Conservation (phyloP, 108 stramenopile species). For the Pseudonitzschia delicatissima region DNA sequence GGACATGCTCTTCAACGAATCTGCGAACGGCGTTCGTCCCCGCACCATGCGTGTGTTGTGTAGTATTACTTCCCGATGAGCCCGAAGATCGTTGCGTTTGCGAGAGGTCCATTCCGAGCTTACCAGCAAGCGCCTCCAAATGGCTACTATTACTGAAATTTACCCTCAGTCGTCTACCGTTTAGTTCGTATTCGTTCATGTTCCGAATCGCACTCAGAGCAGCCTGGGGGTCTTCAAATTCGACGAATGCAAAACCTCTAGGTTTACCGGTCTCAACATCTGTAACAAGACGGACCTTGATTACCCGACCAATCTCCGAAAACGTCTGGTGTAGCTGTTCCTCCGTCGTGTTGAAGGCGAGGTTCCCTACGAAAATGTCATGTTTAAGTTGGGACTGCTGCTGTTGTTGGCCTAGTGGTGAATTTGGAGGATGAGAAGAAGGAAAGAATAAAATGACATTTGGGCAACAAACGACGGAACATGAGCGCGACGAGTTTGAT, state of each 20-base stretch:
- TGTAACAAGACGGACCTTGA: conserved; percentile 89
- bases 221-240: conserved; percentile 94
- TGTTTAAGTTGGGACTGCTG: conserved; percentile 54
- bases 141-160: conserved; percentile 91
- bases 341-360: conserved; percentile 92
- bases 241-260: conserved; percentile 95
- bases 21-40: conserved; percentile 78
- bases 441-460: too few relatives aligned
- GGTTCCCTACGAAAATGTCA: conserved; percentile 90
- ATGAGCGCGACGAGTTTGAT: too few relatives aligned
- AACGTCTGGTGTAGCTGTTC: conserved; percentile 88
- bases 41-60: conserved; percentile 26
- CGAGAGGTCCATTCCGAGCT: conserved; percentile 87
- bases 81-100: conserved; percentile 25
- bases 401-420: too few relatives aligned
- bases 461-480: too few relatives aligned
- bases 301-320: conserved; percentile 85
- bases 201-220: conserved; percentile 94
- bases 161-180: conserved; percentile 87
- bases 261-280: conserved; percentile 93
- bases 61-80: conserved; percentile 13
- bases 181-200: conserved; percentile 95
- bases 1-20: conserved; percentile 74
- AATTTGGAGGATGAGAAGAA: too few relatives aligned
- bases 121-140: conserved; percentile 81